A percentile compares a stretch with the other conserved stretches of the same genome.
phyloP scores from a whole-genome alignment of 202 grass and related monocot species.

The Schoenoplectus triqueter region DNA sequence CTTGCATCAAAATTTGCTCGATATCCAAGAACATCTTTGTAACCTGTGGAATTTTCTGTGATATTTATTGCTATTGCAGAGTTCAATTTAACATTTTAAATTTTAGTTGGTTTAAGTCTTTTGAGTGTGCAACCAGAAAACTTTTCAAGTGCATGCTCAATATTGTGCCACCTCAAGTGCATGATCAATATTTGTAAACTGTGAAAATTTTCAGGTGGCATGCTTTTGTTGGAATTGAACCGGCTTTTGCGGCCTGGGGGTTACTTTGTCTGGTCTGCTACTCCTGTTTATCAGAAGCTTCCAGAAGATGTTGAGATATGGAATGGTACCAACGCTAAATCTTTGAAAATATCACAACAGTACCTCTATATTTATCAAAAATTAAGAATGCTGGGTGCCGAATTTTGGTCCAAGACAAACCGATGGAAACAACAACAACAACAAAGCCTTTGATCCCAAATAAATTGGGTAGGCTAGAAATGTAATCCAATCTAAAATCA shows the following conservation, averaged over 20 bases:
- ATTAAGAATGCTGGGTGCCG: too few species aligned
- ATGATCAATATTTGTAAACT: not conserved
- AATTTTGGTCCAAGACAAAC: too few species aligned
- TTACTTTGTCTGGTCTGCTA: constrained; percentile 98
- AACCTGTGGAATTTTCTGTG: not conserved
- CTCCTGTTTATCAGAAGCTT: constrained; percentile 89
- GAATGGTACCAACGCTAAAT: constrained; percentile 61
- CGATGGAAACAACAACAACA: too few species aligned
- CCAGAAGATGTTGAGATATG: constrained; percentile 89
- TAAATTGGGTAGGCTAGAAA: too few species aligned
- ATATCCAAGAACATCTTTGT: not conserved
- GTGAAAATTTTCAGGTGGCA: constrained; percentile 60
- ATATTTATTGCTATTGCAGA: not conserved
- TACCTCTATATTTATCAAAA: not conserved
- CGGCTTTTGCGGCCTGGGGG: constrained; percentile 89
- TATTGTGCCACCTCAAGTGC: too few species aligned
- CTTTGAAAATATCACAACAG: constrained; percentile 17
- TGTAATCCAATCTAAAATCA: too few species aligned
- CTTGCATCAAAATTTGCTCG: not conserved
- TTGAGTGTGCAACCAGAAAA: too few species aligned
- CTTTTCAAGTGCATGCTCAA: too few species aligned
- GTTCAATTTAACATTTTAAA: constrained; percentile 15
- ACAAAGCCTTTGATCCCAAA: too few species aligned
- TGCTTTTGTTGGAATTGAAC: constrained; percentile 95
- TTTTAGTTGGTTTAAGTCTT: constrained; percentile 1